Conservation (phyloP, 2,329 filamentous ascomycete genomes). For the Hypoxylon sp. region DNA sequence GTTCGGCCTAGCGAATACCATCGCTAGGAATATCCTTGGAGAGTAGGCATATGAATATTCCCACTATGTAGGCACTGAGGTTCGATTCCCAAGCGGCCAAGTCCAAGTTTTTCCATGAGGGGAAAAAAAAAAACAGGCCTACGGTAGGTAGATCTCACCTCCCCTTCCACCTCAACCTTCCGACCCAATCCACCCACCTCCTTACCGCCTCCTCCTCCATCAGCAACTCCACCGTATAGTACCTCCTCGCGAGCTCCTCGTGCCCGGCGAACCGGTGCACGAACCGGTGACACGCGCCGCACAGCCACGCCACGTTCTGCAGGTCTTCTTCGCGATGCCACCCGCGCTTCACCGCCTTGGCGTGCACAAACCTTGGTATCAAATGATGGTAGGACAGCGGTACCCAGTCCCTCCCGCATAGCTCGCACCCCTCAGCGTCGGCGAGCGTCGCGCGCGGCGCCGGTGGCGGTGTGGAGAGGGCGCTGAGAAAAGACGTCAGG, state of each 20-base stretch:
- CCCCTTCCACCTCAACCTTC: conserved; percentile 78
- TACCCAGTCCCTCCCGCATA: conserved; percentile 80
- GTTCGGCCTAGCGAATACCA: background rate
- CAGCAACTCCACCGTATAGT: conserved; percentile 78
- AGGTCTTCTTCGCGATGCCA: conserved; percentile 83
- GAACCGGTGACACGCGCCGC: conserved; percentile 84
- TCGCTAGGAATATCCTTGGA: background rate
- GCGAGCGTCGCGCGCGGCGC: conserved; percentile 68
- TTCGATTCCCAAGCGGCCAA: background rate
- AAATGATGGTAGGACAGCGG: conserved; percentile 86
- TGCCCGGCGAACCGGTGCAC: conserved; percentile 81
- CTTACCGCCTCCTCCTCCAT: conserved; percentile 77
- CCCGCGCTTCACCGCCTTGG: conserved; percentile 78
- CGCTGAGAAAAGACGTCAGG: conserved; percentile 70
- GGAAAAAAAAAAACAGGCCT: too few relatives aligned
- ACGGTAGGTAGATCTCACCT: too few relatives aligned
- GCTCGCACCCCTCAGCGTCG: conserved; percentile 72
- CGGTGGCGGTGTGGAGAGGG: conserved; percentile 71
- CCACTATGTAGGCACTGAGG: too few relatives aligned
- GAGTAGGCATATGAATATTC: background rate
- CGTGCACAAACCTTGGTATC: conserved; percentile 82
- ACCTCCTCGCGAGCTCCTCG: conserved; percentile 80
- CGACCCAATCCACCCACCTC: conserved; percentile 79
- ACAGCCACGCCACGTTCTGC: conserved; percentile 87
- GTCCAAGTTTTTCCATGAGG: too few relatives aligned